Conservation (phyloP, 305 asterid species). For the Euphrasia arctica region DNA sequence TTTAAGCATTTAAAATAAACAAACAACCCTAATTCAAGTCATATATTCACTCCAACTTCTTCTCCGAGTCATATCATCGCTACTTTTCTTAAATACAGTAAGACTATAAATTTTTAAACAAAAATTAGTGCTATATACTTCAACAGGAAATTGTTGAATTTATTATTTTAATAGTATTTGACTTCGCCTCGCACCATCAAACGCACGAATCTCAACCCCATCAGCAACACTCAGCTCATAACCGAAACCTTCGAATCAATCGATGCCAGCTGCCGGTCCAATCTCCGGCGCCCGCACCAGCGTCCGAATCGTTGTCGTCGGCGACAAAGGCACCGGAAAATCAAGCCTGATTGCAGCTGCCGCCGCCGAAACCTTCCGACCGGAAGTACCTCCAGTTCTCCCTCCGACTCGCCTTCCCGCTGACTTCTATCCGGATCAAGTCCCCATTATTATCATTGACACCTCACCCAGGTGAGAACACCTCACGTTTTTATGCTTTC, state of each 20-base stretch:
- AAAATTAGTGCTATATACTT: too few relatives aligned
- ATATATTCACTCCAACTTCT: too few relatives aligned
- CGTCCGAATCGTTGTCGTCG: constrained; percentile 89
- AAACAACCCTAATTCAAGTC: too few relatives aligned
- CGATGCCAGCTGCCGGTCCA: constrained; percentile 51
- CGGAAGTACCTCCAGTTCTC: constrained; percentile 73
- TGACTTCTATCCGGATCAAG: constrained; percentile 82
- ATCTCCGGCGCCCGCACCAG: constrained; percentile 53
- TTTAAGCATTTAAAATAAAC: too few relatives aligned
- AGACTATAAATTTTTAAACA: too few relatives aligned
- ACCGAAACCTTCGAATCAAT: constrained; percentile 22
- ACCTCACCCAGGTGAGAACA: constrained; percentile 71
- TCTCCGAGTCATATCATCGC: too few relatives aligned
- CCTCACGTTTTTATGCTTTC: neutral
- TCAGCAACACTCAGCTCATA: constrained; percentile 19
- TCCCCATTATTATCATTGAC: constrained; percentile 80
- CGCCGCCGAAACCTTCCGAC: constrained; percentile 80
- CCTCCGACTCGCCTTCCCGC: constrained; percentile 96
- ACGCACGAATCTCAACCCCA: constrained; percentile 19
- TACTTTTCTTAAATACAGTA: too few relatives aligned
- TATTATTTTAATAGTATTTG: constrained; percentile 8
- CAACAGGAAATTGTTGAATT: too few relatives aligned
- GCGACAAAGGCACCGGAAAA: constrained; percentile 94
- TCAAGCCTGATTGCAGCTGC: constrained; percentile 94
- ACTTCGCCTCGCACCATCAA: constrained; percentile 13